Evolutionary conservation across 768 basidiomycete genomes (phyloP).

Genomic region (Phlegmacium glaucopus): DNA sequence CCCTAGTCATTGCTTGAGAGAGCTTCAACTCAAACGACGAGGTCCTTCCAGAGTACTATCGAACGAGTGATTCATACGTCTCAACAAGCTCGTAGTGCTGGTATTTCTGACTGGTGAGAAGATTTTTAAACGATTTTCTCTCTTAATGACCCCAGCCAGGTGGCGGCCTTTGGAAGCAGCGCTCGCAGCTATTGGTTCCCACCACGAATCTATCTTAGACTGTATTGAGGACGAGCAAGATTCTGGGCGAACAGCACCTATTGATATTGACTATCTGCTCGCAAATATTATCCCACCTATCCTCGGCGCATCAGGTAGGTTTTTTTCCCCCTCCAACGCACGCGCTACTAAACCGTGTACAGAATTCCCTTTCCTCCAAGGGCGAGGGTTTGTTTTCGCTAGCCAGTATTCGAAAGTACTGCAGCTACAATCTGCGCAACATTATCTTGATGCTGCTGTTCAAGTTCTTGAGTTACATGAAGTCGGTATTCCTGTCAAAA

Average conservation of each 20-base stretch:
- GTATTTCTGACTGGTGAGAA: constrained; percentile 58
- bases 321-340: not conserved
- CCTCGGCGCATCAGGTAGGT: constrained; percentile 62
- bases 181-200: constrained; percentile 77
- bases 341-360: not conserved
- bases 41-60: constrained; percentile 51
- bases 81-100: constrained; percentile 48
- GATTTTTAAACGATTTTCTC: not conserved
- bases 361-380: constrained; percentile 94
- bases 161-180: constrained; percentile 91
- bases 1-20: constrained; percentile 58
- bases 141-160: constrained; percentile 39
- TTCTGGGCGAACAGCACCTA: constrained; percentile 56
- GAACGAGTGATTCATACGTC: constrained; percentile 57
- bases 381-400: constrained; percentile 91
- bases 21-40: constrained; percentile 44
- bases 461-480: constrained; percentile 75
- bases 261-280: constrained; percentile 78
- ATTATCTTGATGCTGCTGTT: constrained; percentile 86
- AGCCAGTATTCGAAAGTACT: constrained; percentile 81
- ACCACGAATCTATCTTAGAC: constrained; percentile 73
- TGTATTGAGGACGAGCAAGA: constrained; percentile 74
- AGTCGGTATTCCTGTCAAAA: constrained; percentile 83
- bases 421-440: constrained; percentile 67
- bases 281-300: constrained; percentile 76